Evolutionary conservation across 495 filamentous ascomycete species (phyloP).

Genomic region (Podospora sp.): DNA sequence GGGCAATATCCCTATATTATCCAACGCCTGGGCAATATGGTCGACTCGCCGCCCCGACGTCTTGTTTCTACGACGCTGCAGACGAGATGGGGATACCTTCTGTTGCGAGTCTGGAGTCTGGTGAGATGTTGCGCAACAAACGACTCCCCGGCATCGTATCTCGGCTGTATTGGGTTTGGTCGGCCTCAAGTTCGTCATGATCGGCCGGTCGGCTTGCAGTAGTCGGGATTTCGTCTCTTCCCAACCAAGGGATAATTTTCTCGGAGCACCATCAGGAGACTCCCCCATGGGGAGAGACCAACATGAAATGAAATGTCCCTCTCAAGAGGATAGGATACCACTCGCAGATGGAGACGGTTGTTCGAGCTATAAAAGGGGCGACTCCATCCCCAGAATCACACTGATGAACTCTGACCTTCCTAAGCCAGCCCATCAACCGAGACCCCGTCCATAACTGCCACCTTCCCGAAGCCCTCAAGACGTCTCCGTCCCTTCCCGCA

Average conservation of each 20-base stretch:
- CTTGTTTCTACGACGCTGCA: not conserved
- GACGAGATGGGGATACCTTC: not conserved
- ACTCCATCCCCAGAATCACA: not conserved
- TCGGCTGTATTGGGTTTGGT: not conserved
- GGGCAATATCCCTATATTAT: constrained; percentile 11
- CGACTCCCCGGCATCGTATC: not conserved
- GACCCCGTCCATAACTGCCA: not conserved
- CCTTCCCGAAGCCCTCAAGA: not conserved
- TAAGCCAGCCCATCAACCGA: not conserved
- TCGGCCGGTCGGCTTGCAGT: not conserved
- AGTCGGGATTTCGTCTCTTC: not conserved
- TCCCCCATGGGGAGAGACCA: not conserved
- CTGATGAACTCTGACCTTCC: not conserved
- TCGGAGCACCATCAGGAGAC: not conserved
- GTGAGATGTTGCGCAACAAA: not conserved
- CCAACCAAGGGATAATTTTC: not conserved
- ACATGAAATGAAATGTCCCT: too few species aligned
- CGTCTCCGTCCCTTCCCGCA: not conserved
- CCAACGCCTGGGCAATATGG: not conserved
- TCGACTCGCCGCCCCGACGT: not conserved
- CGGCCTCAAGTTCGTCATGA: not conserved
- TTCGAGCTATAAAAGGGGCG: not conserved
- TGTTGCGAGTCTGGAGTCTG: not conserved
- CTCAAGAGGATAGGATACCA: not conserved
- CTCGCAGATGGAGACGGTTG: not conserved